Percentiles rank a stretch among this genome's conserved stretches.
Conservation (phyloP, 768 basidiomycete species). For the Omphalotus guepiniiformis region DNA sequence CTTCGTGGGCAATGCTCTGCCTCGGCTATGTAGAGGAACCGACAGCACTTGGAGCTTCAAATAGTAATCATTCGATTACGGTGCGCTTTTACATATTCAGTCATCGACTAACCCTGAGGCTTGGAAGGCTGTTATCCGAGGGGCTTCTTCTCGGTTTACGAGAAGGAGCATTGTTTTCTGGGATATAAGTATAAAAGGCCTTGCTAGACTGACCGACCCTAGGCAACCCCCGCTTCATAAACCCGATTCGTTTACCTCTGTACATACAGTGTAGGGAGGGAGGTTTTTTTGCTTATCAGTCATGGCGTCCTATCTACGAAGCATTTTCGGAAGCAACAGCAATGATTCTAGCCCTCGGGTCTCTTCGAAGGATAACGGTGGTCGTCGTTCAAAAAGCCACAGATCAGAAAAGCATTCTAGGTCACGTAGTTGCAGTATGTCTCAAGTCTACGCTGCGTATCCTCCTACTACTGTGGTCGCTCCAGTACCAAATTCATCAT, state of each 20-base stretch:
- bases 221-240: neutral
- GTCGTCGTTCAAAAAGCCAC: constrained; percentile 34
- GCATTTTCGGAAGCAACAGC: constrained; percentile 7
- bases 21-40: neutral
- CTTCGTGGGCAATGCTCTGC: neutral
- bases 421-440: constrained; percentile 28
- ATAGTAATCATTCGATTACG: neutral
- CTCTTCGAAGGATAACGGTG: constrained; percentile 16
- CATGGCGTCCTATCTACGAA: constrained; percentile 50
- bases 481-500: constrained; percentile 31
- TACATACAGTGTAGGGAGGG: no score
- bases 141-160: neutral
- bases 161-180: neutral
- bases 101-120: neutral
- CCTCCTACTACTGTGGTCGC: constrained; percentile 28
- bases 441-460: constrained; percentile 38
- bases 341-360: constrained; percentile 9
- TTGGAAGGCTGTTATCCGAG: neutral
- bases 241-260: neutral
- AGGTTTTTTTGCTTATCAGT: no score
- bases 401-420: constrained; percentile 38
- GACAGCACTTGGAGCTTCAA: constrained; percentile 7
- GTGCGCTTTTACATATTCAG: constrained; percentile 2
- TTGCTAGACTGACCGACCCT: neutral
- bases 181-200: neutral